Conservation (phyloP, 805 yeast species). For the Danielozyma ontarioensis region DNA sequence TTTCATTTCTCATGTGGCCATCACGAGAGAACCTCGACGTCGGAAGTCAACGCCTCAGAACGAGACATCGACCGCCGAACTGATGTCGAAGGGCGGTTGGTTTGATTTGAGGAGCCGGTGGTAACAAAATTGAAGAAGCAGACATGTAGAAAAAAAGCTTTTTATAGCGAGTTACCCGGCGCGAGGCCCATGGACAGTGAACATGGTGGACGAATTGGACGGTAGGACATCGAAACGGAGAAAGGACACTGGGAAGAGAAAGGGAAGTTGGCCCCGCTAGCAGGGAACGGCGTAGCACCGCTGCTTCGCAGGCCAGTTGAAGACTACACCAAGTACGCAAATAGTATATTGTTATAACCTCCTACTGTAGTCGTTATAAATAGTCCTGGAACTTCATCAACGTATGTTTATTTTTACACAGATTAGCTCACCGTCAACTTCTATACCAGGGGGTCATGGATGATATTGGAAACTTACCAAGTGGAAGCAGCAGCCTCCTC, state of each 20-base stretch:
- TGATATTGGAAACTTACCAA: constrained; percentile 30
- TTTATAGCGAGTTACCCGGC: too few relatives aligned
- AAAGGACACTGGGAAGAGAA: background rate
- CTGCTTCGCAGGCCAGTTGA: constrained; percentile 6
- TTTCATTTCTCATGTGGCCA: too few relatives aligned
- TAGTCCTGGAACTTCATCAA: too few relatives aligned
- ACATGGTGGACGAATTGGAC: constrained; percentile 1
- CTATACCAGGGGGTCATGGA: background rate
- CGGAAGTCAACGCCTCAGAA: constrained; percentile 7
- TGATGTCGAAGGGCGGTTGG: constrained; percentile 18
- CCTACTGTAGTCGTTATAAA: too few relatives aligned
- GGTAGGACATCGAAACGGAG: background rate
- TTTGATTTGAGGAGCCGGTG: constrained; percentile 27
- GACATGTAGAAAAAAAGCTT: too few relatives aligned
- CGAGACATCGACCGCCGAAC: constrained; percentile 7
- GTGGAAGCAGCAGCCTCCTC: constrained; percentile 69
- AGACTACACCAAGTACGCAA: too few relatives aligned
- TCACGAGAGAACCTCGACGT: constrained; percentile 15
- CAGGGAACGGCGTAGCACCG: constrained; percentile 4
- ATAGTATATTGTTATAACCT: too few relatives aligned
- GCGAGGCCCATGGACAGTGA: constrained; percentile 24
- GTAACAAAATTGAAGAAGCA: constrained; percentile 19
- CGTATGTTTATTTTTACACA: constrained; percentile 9
- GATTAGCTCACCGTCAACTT: constrained; percentile 1
- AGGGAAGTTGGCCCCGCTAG: constrained; percentile 1